Conservation (phyloP, 441 rosid species). For the Erodium texanum region DNA sequence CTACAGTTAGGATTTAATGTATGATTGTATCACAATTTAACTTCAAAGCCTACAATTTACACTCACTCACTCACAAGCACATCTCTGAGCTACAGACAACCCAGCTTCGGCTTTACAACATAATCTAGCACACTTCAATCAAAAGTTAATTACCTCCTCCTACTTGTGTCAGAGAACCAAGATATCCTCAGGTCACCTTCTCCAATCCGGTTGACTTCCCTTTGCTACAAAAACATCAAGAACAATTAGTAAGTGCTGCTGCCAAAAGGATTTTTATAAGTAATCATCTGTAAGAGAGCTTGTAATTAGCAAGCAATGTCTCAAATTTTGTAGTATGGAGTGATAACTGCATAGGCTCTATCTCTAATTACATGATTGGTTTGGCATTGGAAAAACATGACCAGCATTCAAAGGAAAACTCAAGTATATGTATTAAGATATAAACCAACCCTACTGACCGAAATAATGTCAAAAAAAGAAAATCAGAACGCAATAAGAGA, state of each 20-base stretch:
- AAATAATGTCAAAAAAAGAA: background rate
- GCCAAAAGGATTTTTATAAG: too few species aligned
- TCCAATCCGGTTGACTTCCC: constrained; percentile 52
- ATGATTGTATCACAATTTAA: constrained; percentile 8
- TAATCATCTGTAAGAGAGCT: too few species aligned
- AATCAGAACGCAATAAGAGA: background rate
- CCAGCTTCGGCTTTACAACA: constrained; percentile 22
- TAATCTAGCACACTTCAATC: constrained; percentile 6
- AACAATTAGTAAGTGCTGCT: background rate
- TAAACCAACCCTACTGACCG: too few species aligned
- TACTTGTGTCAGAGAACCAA: too few species aligned
- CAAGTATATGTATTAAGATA: too few species aligned
- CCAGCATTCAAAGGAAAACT: too few species aligned
- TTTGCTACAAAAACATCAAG: constrained; percentile 48
- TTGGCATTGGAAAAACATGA: too few species aligned
- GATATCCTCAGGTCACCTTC: constrained; percentile 43
- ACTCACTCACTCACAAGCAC: constrained; percentile 27
- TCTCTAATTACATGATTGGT: too few species aligned
- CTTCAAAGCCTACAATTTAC: constrained; percentile 42
- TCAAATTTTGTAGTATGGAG: too few species aligned
- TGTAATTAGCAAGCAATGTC: too few species aligned
- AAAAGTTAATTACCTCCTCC: constrained; percentile 14
- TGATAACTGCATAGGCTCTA: too few species aligned
- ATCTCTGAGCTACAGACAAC: constrained; percentile 12
- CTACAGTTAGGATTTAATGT: constrained; percentile 13